Percentiles rank a stretch among this genome's conserved stretches.
Evolutionary conservation across 352 stramenopile genomes (phyloP).

Genomic region (Phytophthora pisi): DNA sequence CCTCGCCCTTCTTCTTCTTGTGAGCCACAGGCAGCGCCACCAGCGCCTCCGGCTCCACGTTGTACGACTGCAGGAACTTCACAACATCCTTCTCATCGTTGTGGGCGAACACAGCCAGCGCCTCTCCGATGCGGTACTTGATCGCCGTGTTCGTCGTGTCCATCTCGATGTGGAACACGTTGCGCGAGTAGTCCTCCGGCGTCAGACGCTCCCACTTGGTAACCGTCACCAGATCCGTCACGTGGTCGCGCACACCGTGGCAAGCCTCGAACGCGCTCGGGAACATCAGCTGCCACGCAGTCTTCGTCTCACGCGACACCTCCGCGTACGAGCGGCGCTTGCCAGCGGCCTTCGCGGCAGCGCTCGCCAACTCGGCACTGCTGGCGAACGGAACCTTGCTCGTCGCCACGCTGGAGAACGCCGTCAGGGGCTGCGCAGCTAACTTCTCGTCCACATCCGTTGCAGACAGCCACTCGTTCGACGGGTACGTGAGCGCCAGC

Average conservation of each 20-base stretch:
- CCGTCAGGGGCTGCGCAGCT: conserved; percentile 17
- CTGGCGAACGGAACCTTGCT: conserved; percentile 55
- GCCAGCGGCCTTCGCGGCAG: conserved; percentile 29
- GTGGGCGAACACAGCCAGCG: conserved; percentile 83
- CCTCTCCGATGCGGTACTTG: conserved; percentile 87
- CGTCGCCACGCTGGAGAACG: conserved; percentile 46
- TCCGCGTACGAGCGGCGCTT: conserved; percentile 49
- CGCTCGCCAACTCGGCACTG: conserved; percentile 19
- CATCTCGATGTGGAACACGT: conserved; percentile 90
- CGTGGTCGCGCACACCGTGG: conserved; percentile 68
- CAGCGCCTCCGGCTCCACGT: conserved; percentile 67
- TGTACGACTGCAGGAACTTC: conserved; percentile 70
- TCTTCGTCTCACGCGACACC: conserved; percentile 64
- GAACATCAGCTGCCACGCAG: conserved; percentile 76
- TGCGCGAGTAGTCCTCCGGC: conserved; percentile 78
- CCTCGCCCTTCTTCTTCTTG: conserved; percentile 63
- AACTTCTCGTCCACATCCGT: conserved; percentile 29
- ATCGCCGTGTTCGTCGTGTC: conserved; percentile 82
- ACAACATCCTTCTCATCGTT: conserved; percentile 82
- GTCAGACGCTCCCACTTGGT: conserved; percentile 86
- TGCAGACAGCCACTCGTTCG: conserved; percentile 44
- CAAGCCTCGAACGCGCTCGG: conserved; percentile 51
- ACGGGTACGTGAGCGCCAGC: conserved; percentile 53
- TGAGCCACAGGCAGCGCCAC: conserved; percentile 66
- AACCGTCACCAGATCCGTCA: conserved; percentile 72